phyloP scores from a whole-genome alignment of 257 asterid genomes.

The Solanum verrucosum region DNA sequence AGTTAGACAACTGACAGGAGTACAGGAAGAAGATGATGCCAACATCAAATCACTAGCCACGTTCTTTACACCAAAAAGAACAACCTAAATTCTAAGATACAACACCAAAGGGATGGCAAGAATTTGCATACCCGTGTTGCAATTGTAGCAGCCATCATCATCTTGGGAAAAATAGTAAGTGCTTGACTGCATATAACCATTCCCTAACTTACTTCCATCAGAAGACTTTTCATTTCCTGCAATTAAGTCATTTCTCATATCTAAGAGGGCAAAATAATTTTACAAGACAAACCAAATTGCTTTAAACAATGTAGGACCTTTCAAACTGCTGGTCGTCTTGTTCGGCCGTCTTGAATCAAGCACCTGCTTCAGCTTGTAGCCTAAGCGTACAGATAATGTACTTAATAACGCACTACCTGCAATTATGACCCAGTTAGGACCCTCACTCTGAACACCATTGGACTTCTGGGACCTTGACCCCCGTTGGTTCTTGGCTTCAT shows the following conservation, averaged over 20 bases:
- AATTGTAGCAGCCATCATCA: constrained; percentile 43
- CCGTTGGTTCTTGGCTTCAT: constrained; percentile 51
- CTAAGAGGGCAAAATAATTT: constrained; percentile 10
- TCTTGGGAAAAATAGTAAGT: constrained; percentile 38
- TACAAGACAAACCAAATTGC: background rate
- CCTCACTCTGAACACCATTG: constrained; percentile 40
- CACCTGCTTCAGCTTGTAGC: constrained; percentile 73
- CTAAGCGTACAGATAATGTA: constrained; percentile 67
- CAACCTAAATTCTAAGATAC: background rate
- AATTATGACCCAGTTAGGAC: constrained; percentile 74
- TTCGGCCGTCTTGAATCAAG: constrained; percentile 47
- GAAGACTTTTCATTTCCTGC: constrained; percentile 47
- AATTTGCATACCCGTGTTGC: constrained; percentile 31
- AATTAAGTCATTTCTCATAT: constrained; percentile 15
- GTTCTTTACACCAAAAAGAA: background rate
- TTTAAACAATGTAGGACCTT: constrained; percentile 31
- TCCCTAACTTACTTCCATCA: constrained; percentile 35
- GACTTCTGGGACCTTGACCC: constrained; percentile 31
- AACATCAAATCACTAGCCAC: background rate
- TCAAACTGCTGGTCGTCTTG: constrained; percentile 23
- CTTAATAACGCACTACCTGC: constrained; percentile 80
- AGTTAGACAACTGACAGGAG: background rate
- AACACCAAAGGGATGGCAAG: background rate
- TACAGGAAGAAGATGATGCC: background rate
- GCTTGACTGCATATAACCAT: constrained; percentile 43